These are phyloP conservation scores for Tylopilus cervinicoccineus DNA, from an alignment of 768 basidiomycete genomes.

Conservation along the genomic window DNA sequence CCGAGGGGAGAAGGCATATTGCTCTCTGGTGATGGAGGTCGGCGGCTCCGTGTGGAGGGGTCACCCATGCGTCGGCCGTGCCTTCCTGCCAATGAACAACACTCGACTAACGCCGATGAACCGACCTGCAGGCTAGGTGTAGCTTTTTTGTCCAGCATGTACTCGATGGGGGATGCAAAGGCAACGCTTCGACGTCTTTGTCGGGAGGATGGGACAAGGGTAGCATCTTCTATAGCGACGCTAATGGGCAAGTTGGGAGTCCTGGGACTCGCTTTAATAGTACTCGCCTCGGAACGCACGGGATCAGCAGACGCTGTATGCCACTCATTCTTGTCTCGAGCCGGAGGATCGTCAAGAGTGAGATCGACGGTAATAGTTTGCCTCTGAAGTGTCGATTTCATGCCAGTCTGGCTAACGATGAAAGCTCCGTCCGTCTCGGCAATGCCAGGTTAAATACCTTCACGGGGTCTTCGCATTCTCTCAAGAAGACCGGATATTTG, in stretches of 20 bases:
- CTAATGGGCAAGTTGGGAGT: not conserved
- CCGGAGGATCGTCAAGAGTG: conserved; percentile 33
- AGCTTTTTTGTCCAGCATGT: conserved; percentile 4
- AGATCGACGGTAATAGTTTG: conserved; percentile 42
- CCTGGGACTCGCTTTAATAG: not conserved
- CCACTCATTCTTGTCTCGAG: not conserved
- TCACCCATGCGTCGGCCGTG: not conserved
- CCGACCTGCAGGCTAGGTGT: not conserved
- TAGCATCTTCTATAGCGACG: not conserved
- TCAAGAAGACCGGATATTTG: conserved; percentile 2
- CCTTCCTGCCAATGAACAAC: not conserved
- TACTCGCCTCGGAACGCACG: not conserved
- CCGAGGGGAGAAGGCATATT: conserved; percentile 17
- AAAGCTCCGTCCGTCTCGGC: not conserved
- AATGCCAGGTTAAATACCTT: conserved; percentile 9
- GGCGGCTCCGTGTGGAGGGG: not conserved
- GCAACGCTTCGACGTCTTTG: conserved; percentile 23
- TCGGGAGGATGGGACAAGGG: conserved; percentile 1
- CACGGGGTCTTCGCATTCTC: conserved; percentile 1
- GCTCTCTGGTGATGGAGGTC: conserved; percentile 2
- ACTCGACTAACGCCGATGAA: conserved; percentile 7
- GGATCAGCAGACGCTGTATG: not conserved
- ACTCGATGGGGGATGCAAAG: conserved; percentile 28
- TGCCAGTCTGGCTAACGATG: conserved; percentile 10
- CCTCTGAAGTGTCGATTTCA: conserved; percentile 15